Evolutionary conservation across 768 basidiomycete genomes (phyloP), one percentile per base, ranked within the genome.

Genomic region (Boletus speciosus): DNA sequence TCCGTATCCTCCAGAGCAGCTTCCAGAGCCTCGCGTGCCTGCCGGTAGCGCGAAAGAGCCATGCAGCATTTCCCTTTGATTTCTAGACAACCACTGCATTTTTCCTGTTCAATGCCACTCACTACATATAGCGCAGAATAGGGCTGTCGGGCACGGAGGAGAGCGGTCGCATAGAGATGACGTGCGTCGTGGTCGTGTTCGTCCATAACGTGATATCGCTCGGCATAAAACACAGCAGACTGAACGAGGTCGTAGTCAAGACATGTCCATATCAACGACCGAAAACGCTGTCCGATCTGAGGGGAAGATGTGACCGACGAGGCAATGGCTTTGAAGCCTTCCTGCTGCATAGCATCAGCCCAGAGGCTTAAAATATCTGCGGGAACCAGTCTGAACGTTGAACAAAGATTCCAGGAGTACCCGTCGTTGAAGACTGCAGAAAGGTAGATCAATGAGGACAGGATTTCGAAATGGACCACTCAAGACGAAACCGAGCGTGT

Each of bases 201-300:
- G 71, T 89, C 85, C 69, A 90, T 73, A 38, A 83, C 81, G 67
- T 80, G 87, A 68, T 90, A 90, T 59, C 90, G 76, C 72, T 95
- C 93, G 35, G 92, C 90, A 74, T 90, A 90, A 76, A 96, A 96
- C 43, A 91, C 81, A 38, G 93, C 92, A 12, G 90, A 85, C 70
- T 80, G 81, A 62, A 81, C 76, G 42, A 93, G 82, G 63, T 88
- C 87, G 51, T 83, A 80, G 74, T 93, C 91, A 54, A 93, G 84
- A 72, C 84, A 91, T 62, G 83, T 82, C 90, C 90, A 92, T 64
- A 92, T 78, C 58, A 93, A 77, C 48, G 80, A 74, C 59, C 81
- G 81, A 66, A 88, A 86, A 60, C 87, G 86, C 71, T 83, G 81
- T 47, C 78, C 76, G 64, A 90, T 81, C 66, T 80, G 74, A 57